Conservation (phyloP, 768 basidiomycete species). For the Rubroboletus pulcherrimus region DNA sequence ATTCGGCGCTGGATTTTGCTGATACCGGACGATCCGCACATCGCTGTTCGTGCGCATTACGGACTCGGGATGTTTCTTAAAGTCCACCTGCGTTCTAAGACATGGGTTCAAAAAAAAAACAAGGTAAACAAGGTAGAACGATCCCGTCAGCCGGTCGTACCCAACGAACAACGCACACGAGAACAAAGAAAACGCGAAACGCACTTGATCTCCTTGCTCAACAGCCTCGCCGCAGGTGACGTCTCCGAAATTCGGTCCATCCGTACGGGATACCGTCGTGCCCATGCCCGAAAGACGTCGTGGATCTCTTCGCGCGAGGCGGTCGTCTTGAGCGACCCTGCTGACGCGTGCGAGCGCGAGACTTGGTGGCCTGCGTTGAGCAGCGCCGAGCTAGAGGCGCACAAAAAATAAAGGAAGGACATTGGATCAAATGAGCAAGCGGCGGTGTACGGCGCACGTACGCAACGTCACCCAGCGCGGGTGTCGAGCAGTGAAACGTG, state of each 20-base stretch:
- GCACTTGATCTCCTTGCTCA: conserved; percentile 68
- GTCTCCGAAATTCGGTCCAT: conserved; percentile 75
- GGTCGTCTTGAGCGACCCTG: conserved; percentile 90
- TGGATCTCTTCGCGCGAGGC: conserved; percentile 69
- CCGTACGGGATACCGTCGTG: conserved; percentile 77
- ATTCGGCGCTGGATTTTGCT: conserved; percentile 83
- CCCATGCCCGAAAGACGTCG: conserved; percentile 84
- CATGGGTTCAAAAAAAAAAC: not conserved
- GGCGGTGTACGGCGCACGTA: conserved; percentile 36
- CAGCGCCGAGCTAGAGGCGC: conserved; percentile 67
- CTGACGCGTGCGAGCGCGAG: conserved; percentile 85
- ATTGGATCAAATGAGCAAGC: not conserved
- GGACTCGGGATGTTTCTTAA: conserved; percentile 67
- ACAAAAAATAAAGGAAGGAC: not conserved
- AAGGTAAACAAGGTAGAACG: not conserved
- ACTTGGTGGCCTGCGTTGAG: conserved; percentile 80
- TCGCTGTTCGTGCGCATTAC: conserved; percentile 57
- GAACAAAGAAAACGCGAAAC: conserved; percentile 15
- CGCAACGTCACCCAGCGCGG: conserved; percentile 72
- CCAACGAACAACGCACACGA: not conserved
- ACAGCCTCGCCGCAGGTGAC: conserved; percentile 65
- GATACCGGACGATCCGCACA: conserved; percentile 82
- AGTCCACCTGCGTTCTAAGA: conserved; percentile 56
- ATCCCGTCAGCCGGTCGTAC: not conserved
- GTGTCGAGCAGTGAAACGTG: conserved; percentile 77